Evolutionary conservation across 129 eudicot genomes (phyloP), one percentile per base, ranked within the genome.

Genomic region (Flaveria sonorensis): DNA sequence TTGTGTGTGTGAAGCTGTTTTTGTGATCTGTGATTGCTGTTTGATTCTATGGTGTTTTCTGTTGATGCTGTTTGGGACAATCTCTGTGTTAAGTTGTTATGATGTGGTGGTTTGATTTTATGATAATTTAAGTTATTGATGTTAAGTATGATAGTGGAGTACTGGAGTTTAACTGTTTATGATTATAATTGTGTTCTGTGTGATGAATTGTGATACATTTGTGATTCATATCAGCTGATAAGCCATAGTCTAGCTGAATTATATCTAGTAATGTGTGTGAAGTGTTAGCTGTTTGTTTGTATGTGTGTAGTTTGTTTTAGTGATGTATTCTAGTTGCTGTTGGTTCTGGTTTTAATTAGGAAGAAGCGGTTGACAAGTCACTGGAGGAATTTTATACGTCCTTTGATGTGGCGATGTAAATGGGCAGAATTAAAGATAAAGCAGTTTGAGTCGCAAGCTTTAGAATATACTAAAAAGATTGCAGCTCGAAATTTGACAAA

Each of bases 361-460:
- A 94, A 87, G 82, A 94, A 89, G 83, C 89, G 89, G 76, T 55
- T 91, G 84, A 88, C 96, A 16, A 72, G 71, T 80, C 98, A 94
- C 73, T 94, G 98, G 98, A 94, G 96, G 77, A 91, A 76, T 73
- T 94, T 84, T 82, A 87, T 94, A 87, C 83, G 84, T 39, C 98
- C 98, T 16, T 80, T 94, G 26, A 89, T 94, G 93, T 94, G 98
- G 98, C 87, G 97, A 24, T 94, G 98, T 77, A 94, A 94, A 89
- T 94, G 98, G 98, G 83, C 97, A 75, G 98, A 94, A 70, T 67
- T 94, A 24, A 87, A 80, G 78, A 87, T 94, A 74, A 91, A 89
- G 84, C 90, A 91, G 63, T 74, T 91, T 10, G 88, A 88, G 77
- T 82, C 87, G 8, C 96, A 86, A 79, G 90, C 96, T 45, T 66